Evolutionary conservation across 2,329 filamentous ascomycete genomes (phyloP).

Genomic region (Diaporthe velutina): DNA sequence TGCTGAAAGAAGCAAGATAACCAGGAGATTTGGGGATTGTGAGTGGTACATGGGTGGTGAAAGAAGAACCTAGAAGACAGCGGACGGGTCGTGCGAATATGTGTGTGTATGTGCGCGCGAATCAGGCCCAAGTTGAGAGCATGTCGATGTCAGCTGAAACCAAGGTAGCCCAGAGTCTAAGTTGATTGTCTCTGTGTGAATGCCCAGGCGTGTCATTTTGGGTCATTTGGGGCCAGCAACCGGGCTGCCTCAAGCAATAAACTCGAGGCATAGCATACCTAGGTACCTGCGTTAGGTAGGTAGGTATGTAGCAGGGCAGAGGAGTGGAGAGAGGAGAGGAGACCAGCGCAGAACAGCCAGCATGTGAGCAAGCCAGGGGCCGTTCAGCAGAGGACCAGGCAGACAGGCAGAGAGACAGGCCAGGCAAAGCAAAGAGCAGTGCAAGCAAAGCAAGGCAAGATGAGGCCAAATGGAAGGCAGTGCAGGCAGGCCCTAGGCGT

Average conservation of each 20-base stretch:
- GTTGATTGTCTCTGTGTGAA: conserved; percentile 8
- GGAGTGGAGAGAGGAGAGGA: neutral
- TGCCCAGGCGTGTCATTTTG: neutral
- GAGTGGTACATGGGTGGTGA: neutral
- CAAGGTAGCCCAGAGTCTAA: conserved; percentile 26
- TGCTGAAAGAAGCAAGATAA: conserved; percentile 2
- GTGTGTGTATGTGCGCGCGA: neutral
- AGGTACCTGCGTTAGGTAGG: no score
- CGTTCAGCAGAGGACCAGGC: neutral
- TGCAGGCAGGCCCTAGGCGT: conserved; percentile 13
- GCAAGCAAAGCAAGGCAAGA: neutral
- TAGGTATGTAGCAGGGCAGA: no score
- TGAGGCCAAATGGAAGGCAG: conserved; percentile 2
- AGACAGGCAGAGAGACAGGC: neutral
- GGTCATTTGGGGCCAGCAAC: conserved; percentile 14
- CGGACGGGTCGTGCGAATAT: neutral
- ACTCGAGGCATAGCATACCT: conserved; percentile 13
- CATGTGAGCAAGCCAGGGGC: neutral
- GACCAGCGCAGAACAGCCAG: neutral
- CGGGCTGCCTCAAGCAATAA: conserved; percentile 28
- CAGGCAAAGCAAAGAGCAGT: neutral
- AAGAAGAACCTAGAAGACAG: conserved; percentile 4
- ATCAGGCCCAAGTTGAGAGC: conserved; percentile 1
- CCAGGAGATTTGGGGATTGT: neutral
- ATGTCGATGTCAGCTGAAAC: conserved; percentile 31